Conservation (phyloP, 306 rosid species). For the Arachis hypogaea region DNA sequence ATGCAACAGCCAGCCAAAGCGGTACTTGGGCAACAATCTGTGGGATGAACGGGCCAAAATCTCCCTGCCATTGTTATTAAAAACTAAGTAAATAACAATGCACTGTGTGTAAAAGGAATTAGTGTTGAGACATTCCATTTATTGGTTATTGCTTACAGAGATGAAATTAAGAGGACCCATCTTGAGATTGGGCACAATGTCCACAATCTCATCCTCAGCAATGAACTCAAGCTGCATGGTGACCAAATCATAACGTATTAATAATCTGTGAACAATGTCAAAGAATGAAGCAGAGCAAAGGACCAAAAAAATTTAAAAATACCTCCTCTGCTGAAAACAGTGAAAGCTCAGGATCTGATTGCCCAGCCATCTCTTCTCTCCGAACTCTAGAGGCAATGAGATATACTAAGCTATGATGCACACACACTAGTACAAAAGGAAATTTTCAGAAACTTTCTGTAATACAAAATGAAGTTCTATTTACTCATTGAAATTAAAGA, state of each 20-base stretch:
- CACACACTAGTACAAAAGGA: too few relatives aligned
- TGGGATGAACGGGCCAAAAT: slow-evolving; percentile 87
- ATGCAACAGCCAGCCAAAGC: slow-evolving; percentile 83
- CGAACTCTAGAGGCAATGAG: slow-evolving; percentile 15
- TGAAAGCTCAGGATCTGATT: slow-evolving; percentile 47
- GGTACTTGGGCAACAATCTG: slow-evolving; percentile 81
- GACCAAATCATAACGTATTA: slow-evolving; percentile 18
- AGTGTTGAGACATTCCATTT: not conserved
- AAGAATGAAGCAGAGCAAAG: not conserved
- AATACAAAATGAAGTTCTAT: too few relatives aligned
- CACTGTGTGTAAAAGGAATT: not conserved
- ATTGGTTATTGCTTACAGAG: slow-evolving; percentile 52
- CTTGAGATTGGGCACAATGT: slow-evolving; percentile 82
- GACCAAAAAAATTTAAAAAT: not conserved
- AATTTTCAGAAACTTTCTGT: too few relatives aligned
- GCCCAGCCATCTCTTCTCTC: slow-evolving; percentile 50
- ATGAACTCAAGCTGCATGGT: slow-evolving; percentile 73
- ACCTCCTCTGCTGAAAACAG: slow-evolving; percentile 55
- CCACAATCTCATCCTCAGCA: slow-evolving; percentile 77
- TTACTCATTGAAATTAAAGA: too few relatives aligned
- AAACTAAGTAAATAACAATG: not conserved
- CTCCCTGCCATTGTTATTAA: slow-evolving; percentile 66
- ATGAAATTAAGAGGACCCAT: slow-evolving; percentile 81
- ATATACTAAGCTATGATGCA: not conserved
- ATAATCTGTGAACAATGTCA: slow-evolving; percentile 13